Base-by-base conservation (phyloP, 495 filamentous ascomycete species). In the Acidiella bohemica region DNA sequence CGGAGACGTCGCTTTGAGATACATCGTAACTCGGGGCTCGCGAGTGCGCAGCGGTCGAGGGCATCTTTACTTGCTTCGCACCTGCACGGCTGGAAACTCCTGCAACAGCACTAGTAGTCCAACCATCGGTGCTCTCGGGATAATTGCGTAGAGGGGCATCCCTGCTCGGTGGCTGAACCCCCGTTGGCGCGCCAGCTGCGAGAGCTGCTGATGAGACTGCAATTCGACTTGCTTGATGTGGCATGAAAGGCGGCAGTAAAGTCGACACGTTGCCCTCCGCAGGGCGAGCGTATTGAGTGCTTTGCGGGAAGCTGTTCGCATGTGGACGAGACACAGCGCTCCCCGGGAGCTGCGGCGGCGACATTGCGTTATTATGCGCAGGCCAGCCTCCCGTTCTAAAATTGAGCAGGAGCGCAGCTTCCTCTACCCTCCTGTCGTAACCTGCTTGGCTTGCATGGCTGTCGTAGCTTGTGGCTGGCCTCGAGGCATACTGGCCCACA, bases 401-500 rank as follows among this genome's bases (percentile, higher is more conserved):
- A 35, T 51, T 51, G 17, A 51, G 27, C 25, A 51, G 48, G 21
- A 51, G 22, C 9, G 43, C 48, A 5, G 48, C 48, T 24, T 51
- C 48, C 27, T 51, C 48, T 5, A 51, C 37, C 12, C 48, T 26
- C 47, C 55, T 29, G 46, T 48, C 45, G 49, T 57, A 36, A 54
- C 52, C 5, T 51, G 44, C 32, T 48, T 59, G 50, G 53, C 49
- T 7, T 40, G 49, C 55, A 41, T 39, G 36, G 3, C 31, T 12
- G 18, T 43, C 51, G 44, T 68, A 62, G 48, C 67, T 67, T 19
- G 67, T 65, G 23, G 56, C 55, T 7, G 68, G 63, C 42, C 63
- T 59, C 31, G 63, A 53, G 17, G 47, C 51, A 16, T 55, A 50
- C 16, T 53, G 58, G 36, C 50, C 42, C 32, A 57, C 59, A 28